phyloP scores from a whole-genome alignment of 345 rosid genomes.

The Theobroma cacao region DNA sequence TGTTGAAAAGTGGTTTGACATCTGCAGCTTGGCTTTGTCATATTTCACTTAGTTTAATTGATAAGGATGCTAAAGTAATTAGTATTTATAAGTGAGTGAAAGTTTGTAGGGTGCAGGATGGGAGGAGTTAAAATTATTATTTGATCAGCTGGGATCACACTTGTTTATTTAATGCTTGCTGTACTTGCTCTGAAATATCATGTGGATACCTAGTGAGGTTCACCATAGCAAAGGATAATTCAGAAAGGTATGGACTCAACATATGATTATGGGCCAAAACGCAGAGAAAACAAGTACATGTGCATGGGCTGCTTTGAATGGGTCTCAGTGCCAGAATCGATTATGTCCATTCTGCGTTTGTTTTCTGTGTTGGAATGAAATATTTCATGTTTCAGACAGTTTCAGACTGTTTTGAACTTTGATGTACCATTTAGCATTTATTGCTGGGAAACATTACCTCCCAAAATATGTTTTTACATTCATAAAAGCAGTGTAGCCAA shows the following conservation, averaged over 20 bases:
- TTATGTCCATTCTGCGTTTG: background rate
- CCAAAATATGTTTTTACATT: background rate
- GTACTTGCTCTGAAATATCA: background rate
- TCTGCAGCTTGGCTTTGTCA: background rate
- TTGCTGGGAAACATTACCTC: background rate
- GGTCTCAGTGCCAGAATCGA: background rate
- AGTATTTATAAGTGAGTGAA: background rate
- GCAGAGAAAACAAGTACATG: background rate
- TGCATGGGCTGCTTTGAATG: background rate
- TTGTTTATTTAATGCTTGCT: background rate
- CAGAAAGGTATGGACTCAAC: background rate
- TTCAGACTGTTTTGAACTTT: background rate
- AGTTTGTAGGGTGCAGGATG: background rate
- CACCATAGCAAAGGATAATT: background rate
- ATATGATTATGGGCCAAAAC: background rate
- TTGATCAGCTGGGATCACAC: background rate
- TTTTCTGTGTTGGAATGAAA: background rate
- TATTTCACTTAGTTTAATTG: background rate
- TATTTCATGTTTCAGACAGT: background rate
- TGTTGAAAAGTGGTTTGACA: background rate
- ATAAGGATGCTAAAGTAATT: background rate
- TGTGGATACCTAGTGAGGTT: background rate
- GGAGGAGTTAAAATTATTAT: background rate
- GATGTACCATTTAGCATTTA: background rate
- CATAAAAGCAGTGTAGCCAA: background rate